These are phyloP conservation scores for Dactylonectria estremocensis DNA, from an alignment of 2,329 filamentous ascomycete species.

Conservation along the genomic window DNA sequence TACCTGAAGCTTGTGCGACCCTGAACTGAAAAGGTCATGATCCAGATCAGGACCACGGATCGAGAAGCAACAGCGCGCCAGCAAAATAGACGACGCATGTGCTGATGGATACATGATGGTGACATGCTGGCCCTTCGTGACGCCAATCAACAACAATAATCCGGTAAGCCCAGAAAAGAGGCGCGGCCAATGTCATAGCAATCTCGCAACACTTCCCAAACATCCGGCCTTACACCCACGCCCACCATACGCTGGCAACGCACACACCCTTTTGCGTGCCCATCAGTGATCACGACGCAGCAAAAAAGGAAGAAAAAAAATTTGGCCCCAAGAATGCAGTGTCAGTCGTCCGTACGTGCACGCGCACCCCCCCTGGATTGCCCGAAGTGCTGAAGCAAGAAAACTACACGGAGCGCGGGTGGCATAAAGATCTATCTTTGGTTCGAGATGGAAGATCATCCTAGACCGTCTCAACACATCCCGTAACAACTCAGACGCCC, in stretches of 20 bases:
- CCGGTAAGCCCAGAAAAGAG: conserved; percentile 28
- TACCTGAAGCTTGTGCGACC: conserved; percentile 12
- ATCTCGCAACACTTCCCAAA: conserved; percentile 37
- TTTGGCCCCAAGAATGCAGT: not conserved
- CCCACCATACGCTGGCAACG: conserved; percentile 12
- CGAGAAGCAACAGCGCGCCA: conserved; percentile 25
- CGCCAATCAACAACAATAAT: conserved; percentile 39
- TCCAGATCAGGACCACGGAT: conserved; percentile 11
- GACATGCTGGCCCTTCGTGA: conserved; percentile 34
- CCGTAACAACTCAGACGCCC: conserved; percentile 22
- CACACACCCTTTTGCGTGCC: conserved; percentile 15
- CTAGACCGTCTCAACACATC: conserved; percentile 23
- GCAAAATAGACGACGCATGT: conserved; percentile 38
- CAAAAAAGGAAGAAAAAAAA: conserved; percentile 8
- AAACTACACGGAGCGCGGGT: conserved; percentile 21
- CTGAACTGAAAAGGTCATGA: conserved; percentile 13
- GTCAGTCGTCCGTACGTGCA: conserved; percentile 5
- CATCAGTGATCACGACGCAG: conserved; percentile 6
- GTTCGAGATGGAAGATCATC: conserved; percentile 19
- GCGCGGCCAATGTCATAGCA: conserved; percentile 37
- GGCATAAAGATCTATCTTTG: conserved; percentile 24
- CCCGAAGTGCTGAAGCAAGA: conserved; percentile 13
- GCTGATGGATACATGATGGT: conserved; percentile 46
- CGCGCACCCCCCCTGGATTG: conserved; percentile 10
- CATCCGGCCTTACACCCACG: conserved; percentile 23